A percentile compares a stretch with the other conserved stretches of the same genome.
Evolutionary conservation across 306 rosid genomes (phyloP).

Genomic region (Hippophae tibetana): DNA sequence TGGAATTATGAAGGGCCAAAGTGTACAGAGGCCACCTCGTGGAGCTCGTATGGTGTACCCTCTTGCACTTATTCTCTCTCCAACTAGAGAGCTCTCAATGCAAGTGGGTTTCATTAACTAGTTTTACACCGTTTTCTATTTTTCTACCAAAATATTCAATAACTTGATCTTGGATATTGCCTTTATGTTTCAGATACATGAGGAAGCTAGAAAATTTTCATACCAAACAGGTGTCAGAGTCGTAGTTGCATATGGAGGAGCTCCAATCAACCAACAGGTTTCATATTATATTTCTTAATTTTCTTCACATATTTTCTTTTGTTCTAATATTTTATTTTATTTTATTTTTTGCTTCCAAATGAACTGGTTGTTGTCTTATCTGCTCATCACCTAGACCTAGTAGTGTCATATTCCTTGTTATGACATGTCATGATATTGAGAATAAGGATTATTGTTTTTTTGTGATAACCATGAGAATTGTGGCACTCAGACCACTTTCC

Average conservation of each 20-base stretch:
- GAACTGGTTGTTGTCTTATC: background rate
- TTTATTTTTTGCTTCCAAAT: background rate
- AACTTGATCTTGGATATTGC: slow-evolving; percentile 1
- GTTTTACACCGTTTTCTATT: background rate
- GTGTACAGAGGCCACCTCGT: slow-evolving; percentile 58
- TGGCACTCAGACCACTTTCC: background rate
- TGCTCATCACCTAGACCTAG: background rate
- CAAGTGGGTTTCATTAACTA: slow-evolving; percentile 48
- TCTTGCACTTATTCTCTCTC: slow-evolving; percentile 87
- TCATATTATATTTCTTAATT: slow-evolving; percentile 1
- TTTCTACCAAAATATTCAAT: slow-evolving; percentile 7
- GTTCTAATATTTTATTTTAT: background rate
- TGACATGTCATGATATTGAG: background rate
- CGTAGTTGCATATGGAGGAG: slow-evolving; percentile 91
- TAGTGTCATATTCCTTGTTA: background rate
- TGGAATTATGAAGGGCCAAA: slow-evolving; percentile 70
- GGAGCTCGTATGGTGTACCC: slow-evolving; percentile 72
- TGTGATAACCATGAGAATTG: background rate
- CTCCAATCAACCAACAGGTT: slow-evolving; percentile 85
- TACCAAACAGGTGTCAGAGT: slow-evolving; percentile 87
- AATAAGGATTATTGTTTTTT: background rate
- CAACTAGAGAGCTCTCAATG: slow-evolving; percentile 80
- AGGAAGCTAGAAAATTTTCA: slow-evolving; percentile 59
- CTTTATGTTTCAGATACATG: slow-evolving; percentile 58
- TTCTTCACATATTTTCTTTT: background rate